A percentile compares a stretch with the other conserved stretches of the same genome.
These are phyloP conservation scores for Meira miltonrushii DNA, from an alignment of 1,284 basidiomycete genomes.

Conservation along the genomic window DNA sequence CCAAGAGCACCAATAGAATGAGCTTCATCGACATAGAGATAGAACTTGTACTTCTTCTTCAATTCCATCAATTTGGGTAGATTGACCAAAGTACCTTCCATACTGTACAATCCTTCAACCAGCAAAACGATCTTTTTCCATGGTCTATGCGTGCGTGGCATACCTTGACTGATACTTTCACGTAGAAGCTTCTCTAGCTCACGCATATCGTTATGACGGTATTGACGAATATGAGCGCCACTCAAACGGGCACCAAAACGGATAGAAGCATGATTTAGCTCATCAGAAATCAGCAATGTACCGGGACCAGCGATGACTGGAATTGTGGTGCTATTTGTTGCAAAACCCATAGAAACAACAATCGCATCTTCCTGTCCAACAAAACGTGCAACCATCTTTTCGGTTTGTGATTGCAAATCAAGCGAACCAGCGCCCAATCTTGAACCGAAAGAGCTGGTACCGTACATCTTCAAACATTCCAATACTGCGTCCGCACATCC, in stretches of 20 bases:
- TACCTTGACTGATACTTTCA: constrained; percentile 92
- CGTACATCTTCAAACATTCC: constrained; percentile 54
- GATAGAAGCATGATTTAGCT: constrained; percentile 93
- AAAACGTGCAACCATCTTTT: constrained; percentile 84
- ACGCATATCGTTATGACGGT: constrained; percentile 94
- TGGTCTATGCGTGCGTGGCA: constrained; percentile 91
- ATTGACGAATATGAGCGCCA: constrained; percentile 83
- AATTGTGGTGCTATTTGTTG: constrained; percentile 92
- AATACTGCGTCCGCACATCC: constrained; percentile 91
- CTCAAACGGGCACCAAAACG: constrained; percentile 85
- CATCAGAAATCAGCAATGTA: constrained; percentile 92
- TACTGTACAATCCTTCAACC: constrained; percentile 93
- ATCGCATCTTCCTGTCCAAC: constrained; percentile 82
- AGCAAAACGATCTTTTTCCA: constrained; percentile 98
- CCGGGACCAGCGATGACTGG: constrained; percentile 87
- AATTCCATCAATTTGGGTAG: constrained; percentile 77
- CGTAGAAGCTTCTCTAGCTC: constrained; percentile 74
- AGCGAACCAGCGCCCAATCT: constrained; percentile 77
- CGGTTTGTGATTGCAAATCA: constrained; percentile 76
- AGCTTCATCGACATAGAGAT: constrained; percentile 92
- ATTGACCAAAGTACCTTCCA: constrained; percentile 92
- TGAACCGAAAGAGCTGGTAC: constrained; percentile 70
- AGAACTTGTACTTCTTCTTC: constrained; percentile 98
- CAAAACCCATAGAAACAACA: constrained; percentile 93
- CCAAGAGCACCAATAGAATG: constrained; percentile 95